Evolutionary conservation across 148 eudicot genomes (phyloP).

Genomic region (Fagopyrum tataricum): DNA sequence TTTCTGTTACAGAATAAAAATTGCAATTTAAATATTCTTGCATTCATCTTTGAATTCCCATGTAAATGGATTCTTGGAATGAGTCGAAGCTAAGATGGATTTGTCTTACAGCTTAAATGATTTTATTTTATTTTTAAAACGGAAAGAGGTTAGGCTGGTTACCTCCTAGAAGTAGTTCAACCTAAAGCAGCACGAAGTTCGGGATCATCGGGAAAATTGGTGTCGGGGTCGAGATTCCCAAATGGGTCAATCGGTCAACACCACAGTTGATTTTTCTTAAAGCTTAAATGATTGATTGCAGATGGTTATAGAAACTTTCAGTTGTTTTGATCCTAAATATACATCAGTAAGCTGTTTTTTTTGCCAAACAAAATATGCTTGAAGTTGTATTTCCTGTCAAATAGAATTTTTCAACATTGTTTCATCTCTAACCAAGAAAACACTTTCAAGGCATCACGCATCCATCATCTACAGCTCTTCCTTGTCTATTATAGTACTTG

Average conservation of each 20-base stretch:
- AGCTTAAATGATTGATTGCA: slow-evolving; percentile 20
- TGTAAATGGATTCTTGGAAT: slow-evolving; percentile 25
- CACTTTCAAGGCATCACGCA: not conserved
- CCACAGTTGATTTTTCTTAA: too few species aligned
- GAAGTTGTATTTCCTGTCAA: not conserved
- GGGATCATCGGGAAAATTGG: too few species aligned
- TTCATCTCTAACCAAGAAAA: not conserved
- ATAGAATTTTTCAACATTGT: not conserved
- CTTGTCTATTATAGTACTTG: not conserved
- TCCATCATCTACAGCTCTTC: not conserved
- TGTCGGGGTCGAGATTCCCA: too few species aligned
- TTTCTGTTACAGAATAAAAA: not conserved
- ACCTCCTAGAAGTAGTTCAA: too few species aligned
- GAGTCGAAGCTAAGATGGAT: slow-evolving; percentile 45
- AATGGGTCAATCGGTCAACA: too few species aligned
- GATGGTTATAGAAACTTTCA: slow-evolving; percentile 91
- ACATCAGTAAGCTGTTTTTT: slow-evolving; percentile 53
- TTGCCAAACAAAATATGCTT: not conserved
- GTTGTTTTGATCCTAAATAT: slow-evolving; percentile 91
- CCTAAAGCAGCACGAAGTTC: too few species aligned
- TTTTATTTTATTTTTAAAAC: too few species aligned
- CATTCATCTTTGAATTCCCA: slow-evolving; percentile 11
- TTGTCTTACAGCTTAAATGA: too few species aligned
- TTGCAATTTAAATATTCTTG: not conserved
- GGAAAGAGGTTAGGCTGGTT: too few species aligned